Base-by-base conservation (phyloP, 2,329 filamentous ascomycete genomes). In the Fusarium siculi region DNA sequence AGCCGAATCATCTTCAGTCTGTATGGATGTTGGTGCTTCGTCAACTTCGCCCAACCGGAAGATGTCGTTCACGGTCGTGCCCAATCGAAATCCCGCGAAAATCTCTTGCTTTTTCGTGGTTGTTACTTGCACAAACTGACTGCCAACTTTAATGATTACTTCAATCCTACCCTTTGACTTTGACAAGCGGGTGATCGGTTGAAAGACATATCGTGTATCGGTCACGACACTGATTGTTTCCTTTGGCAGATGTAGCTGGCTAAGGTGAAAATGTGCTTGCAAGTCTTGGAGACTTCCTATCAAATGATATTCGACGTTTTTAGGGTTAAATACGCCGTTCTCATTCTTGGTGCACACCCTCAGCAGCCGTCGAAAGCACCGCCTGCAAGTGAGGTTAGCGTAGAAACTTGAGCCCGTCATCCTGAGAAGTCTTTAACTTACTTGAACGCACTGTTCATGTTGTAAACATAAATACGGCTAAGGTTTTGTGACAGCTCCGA, bases 371-470 rank as follows among this genome's bases (percentile, higher is more conserved):
- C 91, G 86, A 75, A 93, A 89, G 74, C 90, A 92, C 84, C 92
- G 91, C 71, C 81, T 83, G 42, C 3, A 32, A 39, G 25, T 16
- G 11, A n/a, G 34, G 47, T 63, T 58, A 76, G 72, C n/a, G 15
- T n/a, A 12, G n/a, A 42, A 25, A 21, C 36, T 37, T 8, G 23
- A 30, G 36, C 32, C 32, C 18, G 9, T 11, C 21, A n/a, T 9
- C 19, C 32, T 25, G 11, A 32, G 9, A 23, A 11, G 14, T 19
- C 21, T 11, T 30, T 30, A 25, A 40, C 83, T 70, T 81, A 88
- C 87, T 88, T 87, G 79, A 91, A 92, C 16, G 90, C 87, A 76
- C 89, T 92, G 75, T 93, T 93, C 90, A 93, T 93, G 77, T 93
- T 93, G 80, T 93, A 93, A 21, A 93, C 85, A 72, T 93, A 93